These are phyloP conservation scores for Rosa hybrid DNA, from an alignment of 331 rosid genomes.

Conservation along the genomic window DNA sequence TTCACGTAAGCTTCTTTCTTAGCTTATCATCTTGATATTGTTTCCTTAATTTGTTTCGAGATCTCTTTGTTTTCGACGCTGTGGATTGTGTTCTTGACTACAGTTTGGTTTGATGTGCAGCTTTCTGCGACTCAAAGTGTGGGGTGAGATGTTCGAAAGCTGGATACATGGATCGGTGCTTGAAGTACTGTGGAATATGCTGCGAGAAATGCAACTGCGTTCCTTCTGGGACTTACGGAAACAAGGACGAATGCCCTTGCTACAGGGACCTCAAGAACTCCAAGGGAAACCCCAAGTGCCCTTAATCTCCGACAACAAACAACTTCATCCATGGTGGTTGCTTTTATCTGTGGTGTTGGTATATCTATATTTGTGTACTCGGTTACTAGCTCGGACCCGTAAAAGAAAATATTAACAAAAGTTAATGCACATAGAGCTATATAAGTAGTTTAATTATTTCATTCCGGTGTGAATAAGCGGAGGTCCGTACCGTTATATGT, in stretches of 20 bases:
- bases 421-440: not conserved
- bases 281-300: slow-evolving; percentile 78
- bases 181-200: slow-evolving; percentile 79
- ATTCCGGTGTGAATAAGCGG: not conserved
- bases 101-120: slow-evolving; percentile 24
- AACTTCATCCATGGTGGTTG: not conserved
- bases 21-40: not conserved
- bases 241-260: slow-evolving; percentile 92
- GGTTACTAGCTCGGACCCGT: not conserved
- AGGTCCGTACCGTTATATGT: not conserved
- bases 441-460: not conserved
- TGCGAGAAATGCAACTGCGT: slow-evolving; percentile 75
- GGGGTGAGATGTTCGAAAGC: slow-evolving; percentile 62
- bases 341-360: not conserved
- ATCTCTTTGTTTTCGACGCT: not conserved
- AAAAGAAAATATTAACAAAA: not conserved
- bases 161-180: slow-evolving; percentile 56
- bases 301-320: slow-evolving; percentile 35
- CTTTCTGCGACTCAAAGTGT: slow-evolving; percentile 58
- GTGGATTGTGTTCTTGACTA: not conserved
- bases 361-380: not conserved
- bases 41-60: not conserved
- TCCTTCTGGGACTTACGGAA: slow-evolving; percentile 87
- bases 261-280: slow-evolving; percentile 73
- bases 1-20: slow-evolving; percentile 47